phyloP scores from a whole-genome alignment of 352 stramenopile species.

The Saprolegnia diclina region DNA sequence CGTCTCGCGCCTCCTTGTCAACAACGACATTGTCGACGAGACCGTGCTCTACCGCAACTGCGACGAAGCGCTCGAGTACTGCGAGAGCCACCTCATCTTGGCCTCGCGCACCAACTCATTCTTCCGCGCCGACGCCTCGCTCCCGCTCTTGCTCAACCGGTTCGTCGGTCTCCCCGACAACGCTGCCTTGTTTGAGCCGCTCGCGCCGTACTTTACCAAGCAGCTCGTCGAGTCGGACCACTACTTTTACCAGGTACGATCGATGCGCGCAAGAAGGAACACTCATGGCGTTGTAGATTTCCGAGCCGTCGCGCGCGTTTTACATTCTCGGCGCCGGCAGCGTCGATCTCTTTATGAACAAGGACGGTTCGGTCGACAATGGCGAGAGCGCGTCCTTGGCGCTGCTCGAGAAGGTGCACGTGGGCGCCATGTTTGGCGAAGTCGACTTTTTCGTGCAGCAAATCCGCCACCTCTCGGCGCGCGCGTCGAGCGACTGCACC shows the following conservation, averaged over 20 bases:
- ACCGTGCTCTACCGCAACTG: constrained; percentile 59
- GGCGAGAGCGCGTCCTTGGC: constrained; percentile 42
- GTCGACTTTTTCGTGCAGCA: constrained; percentile 81
- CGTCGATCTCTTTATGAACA: constrained; percentile 72
- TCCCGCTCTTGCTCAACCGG: constrained; percentile 62
- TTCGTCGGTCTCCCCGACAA: constrained; percentile 76
- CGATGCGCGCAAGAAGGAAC: too few relatives aligned
- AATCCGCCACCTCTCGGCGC: constrained; percentile 55
- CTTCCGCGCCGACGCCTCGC: constrained; percentile 41
- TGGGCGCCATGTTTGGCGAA: constrained; percentile 79
- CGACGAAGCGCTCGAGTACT: constrained; percentile 69
- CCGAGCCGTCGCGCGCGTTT: constrained; percentile 51
- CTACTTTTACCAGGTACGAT: constrained; percentile 72
- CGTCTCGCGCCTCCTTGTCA: constrained; percentile 52
- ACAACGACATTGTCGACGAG: constrained; percentile 72
- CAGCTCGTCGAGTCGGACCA: constrained; percentile 48
- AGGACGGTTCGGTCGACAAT: constrained; percentile 43
- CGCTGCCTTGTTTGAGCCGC: constrained; percentile 51
- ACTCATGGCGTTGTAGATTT: too few relatives aligned
- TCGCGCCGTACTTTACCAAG: constrained; percentile 61
- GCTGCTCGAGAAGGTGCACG: constrained; percentile 62
- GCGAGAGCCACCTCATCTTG: constrained; percentile 51
- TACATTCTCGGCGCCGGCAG: constrained; percentile 71
- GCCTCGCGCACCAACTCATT: constrained; percentile 30
- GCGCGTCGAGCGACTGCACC: constrained; percentile 42